Conservation (phyloP, 352 stramenopile genomes). For the Phytophthora macrochlamydospora region DNA sequence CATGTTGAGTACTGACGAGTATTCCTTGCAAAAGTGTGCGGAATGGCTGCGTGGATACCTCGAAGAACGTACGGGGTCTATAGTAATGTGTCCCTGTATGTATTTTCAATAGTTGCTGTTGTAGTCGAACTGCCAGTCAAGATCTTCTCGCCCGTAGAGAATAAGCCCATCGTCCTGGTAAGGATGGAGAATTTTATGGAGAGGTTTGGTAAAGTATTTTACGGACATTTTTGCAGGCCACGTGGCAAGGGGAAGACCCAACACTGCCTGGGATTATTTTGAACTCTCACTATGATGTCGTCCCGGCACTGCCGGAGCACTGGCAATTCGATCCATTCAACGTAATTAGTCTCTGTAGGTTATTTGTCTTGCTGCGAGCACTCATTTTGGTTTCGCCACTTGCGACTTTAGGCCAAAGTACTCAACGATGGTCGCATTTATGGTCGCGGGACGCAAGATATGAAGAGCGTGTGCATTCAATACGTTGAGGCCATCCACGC, state of each 20-base stretch:
- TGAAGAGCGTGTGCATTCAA: conserved; percentile 96
- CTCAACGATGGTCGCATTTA: conserved; percentile 93
- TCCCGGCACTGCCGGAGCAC: conserved; percentile 86
- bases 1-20: not conserved
- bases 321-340: conserved; percentile 94
- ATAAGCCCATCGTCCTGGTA: conserved; percentile 92
- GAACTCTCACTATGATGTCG: conserved; percentile 98
- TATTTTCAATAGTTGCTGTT: not conserved
- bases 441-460: conserved; percentile 94
- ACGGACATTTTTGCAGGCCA: conserved; percentile 33
- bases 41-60: conserved; percentile 72
- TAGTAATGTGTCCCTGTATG: too few species aligned
- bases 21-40: conserved; percentile 43
- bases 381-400: too few species aligned
- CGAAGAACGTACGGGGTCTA: conserved; percentile 36
- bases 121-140: conserved; percentile 51
- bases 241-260: conserved; percentile 89
- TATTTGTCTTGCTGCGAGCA: too few species aligned
- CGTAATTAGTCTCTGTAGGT: conserved; percentile 15
- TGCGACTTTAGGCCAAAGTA: conserved; percentile 56
- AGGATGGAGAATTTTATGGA: conserved; percentile 1
- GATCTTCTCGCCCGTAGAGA: conserved; percentile 59
- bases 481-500: conserved; percentile 92
- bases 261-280: conserved; percentile 90
- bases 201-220: not conserved